These are phyloP conservation scores for Wickerhamomyces strasburgensis DNA, from an alignment of 805 yeast genomes.

Conservation along the genomic window DNA sequence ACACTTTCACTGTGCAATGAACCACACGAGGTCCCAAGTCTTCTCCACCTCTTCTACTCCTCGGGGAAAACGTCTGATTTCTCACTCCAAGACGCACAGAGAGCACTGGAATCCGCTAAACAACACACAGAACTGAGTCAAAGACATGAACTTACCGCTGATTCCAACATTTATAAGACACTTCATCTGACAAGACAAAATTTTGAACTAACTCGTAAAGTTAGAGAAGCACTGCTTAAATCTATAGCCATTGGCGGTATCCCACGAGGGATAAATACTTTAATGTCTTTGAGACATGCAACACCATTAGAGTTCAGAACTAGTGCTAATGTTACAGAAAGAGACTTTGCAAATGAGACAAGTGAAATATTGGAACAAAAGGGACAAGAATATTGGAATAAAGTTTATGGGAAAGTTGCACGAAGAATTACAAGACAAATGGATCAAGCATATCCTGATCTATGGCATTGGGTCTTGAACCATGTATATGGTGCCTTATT, in stretches of 20 bases:
- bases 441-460: slow-evolving; percentile 75
- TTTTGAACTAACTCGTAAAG: slow-evolving; percentile 40
- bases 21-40: slow-evolving; percentile 72
- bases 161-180: too few species aligned
- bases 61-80: too few species aligned
- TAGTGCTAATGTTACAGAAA: slow-evolving; percentile 16
- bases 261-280: slow-evolving; percentile 79
- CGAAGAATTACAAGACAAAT: slow-evolving; percentile 62
- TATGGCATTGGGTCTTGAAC: slow-evolving; percentile 66
- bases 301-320: slow-evolving; percentile 54
- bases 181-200: too few species aligned
- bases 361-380: slow-evolving; percentile 28
- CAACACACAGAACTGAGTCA: slow-evolving; percentile 5
- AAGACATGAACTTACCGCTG: too few species aligned
- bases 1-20: slow-evolving; percentile 76
- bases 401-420: slow-evolving; percentile 72
- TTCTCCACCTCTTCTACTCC: too few species aligned
- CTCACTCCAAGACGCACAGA: background rate
- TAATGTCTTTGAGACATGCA: slow-evolving; percentile 55
- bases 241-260: slow-evolving; percentile 76
- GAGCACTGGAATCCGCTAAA: background rate
- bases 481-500: slow-evolving; percentile 77
- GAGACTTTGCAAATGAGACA: slow-evolving; percentile 30
- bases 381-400: slow-evolving; percentile 68
- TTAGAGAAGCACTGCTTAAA: slow-evolving; percentile 76